Evolutionary conservation across 2,329 filamentous ascomycete genomes (phyloP), one percentile per base, ranked within the genome.

Genomic region (Onygenales sp.): DNA sequence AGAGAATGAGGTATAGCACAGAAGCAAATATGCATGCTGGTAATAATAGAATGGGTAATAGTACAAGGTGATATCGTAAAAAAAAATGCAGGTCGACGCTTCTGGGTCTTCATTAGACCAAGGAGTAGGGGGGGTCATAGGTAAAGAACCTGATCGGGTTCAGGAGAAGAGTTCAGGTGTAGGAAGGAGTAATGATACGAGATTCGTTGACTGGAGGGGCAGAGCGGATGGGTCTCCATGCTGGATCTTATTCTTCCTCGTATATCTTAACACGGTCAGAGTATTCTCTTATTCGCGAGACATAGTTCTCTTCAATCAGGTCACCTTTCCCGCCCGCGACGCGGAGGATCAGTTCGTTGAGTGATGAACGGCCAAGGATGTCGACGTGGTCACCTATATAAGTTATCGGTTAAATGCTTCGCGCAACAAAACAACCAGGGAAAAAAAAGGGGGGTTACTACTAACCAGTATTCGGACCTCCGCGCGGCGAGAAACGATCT

Each of bases 281-380:
- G 68, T 96, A 96, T 63, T 89, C 80, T 37, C 70, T 73, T 56
- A 98, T 97, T 56, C 87, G 86, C 58, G 88, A 95, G 51, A 88
- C 78, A 21, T 95, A 82, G 46, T 80, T 83, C 56, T 94, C 83
- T 48, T 85, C 75, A 58, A 98, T 92, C 32, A 82, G 77, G 55
- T 91, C 80, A 4, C 93, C 93, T 61, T 82, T 84, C 0, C 93
- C 93, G 0, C 89, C 90, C 0, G 89, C 93, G 8, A 98, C 86
- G 51, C 84, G 79, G 55, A 98, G 70, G 47, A 98, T 86, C 49
- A 97, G 74, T 69, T 98, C 93, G 63, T 98, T 98, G 31, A 98
- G 77, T 34, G 83, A 89, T 60, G 90, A 84, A 33, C 93, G 77
- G 1, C 93, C 93, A 2, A 98, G 77, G 54, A 98, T 98, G 66